phyloP scores from a whole-genome alignment of 331 rosid species.

The Spiraea crenata region DNA sequence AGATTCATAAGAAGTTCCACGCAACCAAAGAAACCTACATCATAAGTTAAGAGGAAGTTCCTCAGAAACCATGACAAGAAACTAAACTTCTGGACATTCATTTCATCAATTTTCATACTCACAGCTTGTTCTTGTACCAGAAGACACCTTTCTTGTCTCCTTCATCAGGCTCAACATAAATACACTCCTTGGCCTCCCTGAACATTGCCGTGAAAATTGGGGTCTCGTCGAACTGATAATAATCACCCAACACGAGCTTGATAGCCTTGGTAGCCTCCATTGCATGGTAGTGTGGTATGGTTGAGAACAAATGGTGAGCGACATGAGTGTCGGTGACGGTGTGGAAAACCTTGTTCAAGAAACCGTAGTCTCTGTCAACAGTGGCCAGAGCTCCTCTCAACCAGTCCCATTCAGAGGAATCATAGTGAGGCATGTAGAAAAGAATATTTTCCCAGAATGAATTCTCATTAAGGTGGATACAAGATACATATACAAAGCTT shows the following conservation, averaged over 20 bases:
- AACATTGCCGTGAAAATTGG: constrained; percentile 58
- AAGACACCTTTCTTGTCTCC: constrained; percentile 46
- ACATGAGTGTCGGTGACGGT: constrained; percentile 57
- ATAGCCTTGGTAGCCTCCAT: constrained; percentile 67
- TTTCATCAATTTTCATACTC: constrained; percentile 13
- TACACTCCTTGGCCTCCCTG: constrained; percentile 72
- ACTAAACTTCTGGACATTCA: constrained; percentile 18
- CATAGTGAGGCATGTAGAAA: constrained; percentile 48
- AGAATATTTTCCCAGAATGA: too few species aligned
- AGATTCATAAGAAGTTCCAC: not conserved
- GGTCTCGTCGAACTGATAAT: constrained; percentile 52
- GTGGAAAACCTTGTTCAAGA: constrained; percentile 57
- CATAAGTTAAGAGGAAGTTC: constrained; percentile 1
- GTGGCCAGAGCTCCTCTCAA: constrained; percentile 62
- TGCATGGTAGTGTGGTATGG: constrained; percentile 69
- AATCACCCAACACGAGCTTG: constrained; percentile 50
- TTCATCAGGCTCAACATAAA: constrained; percentile 55
- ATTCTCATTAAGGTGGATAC: too few species aligned
- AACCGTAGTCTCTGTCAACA: constrained; percentile 58
- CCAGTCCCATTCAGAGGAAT: constrained; percentile 76
- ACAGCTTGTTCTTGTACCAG: constrained; percentile 59
- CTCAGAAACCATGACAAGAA: not conserved
- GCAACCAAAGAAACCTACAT: constrained; percentile 17
- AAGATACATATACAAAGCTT: too few species aligned
- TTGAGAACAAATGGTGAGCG: constrained; percentile 54